Conservation (phyloP, 2,329 filamentous ascomycete genomes). For the Colletotrichum musae region DNA sequence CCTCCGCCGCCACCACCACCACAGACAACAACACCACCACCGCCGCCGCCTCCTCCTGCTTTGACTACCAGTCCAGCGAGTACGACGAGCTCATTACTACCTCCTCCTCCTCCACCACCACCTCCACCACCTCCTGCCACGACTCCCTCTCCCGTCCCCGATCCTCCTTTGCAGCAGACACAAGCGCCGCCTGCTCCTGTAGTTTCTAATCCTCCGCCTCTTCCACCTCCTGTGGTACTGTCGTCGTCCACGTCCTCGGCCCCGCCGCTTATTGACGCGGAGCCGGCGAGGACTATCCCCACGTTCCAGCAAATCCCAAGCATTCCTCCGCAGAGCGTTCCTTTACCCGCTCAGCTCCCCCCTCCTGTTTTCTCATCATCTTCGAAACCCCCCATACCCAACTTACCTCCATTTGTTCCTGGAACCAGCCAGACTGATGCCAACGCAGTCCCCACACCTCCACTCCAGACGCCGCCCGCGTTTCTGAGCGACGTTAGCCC, state of each 20-base stretch:
- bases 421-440: constrained; percentile 55
- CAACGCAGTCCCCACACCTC: constrained; percentile 45
- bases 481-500: constrained; percentile 23
- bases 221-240: constrained; percentile 23
- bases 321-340: constrained; percentile 24
- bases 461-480: constrained; percentile 32
- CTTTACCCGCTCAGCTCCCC: constrained; percentile 21
- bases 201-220: constrained; percentile 39
- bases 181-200: constrained; percentile 31
- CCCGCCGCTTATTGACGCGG: constrained; percentile 32
- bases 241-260: constrained; percentile 25
- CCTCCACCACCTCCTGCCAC: constrained; percentile 35
- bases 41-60: constrained; percentile 28
- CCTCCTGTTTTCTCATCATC: constrained; percentile 17
- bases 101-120: constrained; percentile 29
- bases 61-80: constrained; percentile 49
- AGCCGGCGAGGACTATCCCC: constrained; percentile 33
- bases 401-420: constrained; percentile 42
- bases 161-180: constrained; percentile 24
- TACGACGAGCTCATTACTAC: constrained; percentile 52
- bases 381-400: constrained; percentile 26
- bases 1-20: constrained; percentile 24
- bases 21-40: constrained; percentile 1
- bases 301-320: constrained; percentile 36
- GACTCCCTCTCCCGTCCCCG: constrained; percentile 21